phyloP scores from a whole-genome alignment of 1,284 basidiomycete genomes.

The Cerrena zonata region DNA sequence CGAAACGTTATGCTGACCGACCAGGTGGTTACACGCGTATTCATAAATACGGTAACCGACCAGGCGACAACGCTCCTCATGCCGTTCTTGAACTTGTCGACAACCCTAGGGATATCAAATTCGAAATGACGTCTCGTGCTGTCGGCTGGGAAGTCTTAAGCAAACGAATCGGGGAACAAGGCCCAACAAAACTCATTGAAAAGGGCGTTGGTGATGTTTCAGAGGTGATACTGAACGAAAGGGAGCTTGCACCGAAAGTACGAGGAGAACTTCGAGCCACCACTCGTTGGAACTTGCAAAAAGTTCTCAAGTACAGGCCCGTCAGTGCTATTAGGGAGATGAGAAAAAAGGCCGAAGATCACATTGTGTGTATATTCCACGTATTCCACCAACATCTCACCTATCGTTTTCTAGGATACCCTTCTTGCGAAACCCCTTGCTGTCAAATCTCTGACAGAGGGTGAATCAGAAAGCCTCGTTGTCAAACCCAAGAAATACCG shows the following conservation, averaged over 20 bases:
- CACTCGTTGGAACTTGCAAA: conserved; percentile 68
- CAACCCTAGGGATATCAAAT: conserved; percentile 83
- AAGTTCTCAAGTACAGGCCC: conserved; percentile 54
- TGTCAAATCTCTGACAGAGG: conserved; percentile 23
- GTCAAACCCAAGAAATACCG: conserved; percentile 23
- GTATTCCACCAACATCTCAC: not conserved
- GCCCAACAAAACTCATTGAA: conserved; percentile 43
- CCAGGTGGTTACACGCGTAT: conserved; percentile 95
- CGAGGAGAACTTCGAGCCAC: conserved; percentile 47
- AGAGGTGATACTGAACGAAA: conserved; percentile 45
- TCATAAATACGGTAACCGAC: conserved; percentile 81
- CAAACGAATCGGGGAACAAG: conserved; percentile 42
- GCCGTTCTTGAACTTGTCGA: conserved; percentile 94
- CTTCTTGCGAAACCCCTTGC: conserved; percentile 30
- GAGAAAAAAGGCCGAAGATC: conserved; percentile 27
- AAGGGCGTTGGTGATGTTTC: conserved; percentile 43
- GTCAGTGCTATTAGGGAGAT: conserved; percentile 33
- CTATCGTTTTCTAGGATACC: conserved; percentile 24
- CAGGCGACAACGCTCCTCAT: conserved; percentile 89
- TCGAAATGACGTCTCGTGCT: conserved; percentile 79
- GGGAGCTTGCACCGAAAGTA: conserved; percentile 31
- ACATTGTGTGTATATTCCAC: conserved; percentile 26
- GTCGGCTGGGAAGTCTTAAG: conserved; percentile 74
- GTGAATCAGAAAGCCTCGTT: conserved; percentile 13
- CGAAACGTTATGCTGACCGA: conserved; percentile 75